Percentiles rank a stretch among this genome's conserved stretches.
These are phyloP conservation scores for Lachnellula cervina DNA, from an alignment of 2,329 filamentous ascomycete genomes.

Conservation along the genomic window DNA sequence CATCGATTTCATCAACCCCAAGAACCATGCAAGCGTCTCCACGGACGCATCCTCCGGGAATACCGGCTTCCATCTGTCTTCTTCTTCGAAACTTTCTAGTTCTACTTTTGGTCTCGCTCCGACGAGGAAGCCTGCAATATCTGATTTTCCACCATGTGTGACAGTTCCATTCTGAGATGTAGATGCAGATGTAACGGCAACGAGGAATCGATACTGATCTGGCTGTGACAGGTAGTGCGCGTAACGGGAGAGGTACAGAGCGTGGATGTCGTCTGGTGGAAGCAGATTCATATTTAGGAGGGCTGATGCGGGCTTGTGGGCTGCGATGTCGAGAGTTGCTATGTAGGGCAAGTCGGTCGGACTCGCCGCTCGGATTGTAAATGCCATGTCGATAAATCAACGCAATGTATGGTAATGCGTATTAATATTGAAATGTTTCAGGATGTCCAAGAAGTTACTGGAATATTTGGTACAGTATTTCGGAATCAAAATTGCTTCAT, in stretches of 20 bases:
- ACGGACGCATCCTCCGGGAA: background rate
- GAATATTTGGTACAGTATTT: background rate
- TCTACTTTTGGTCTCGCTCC: constrained; percentile 1
- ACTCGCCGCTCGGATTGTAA: constrained; percentile 3
- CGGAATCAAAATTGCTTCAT: constrained; percentile 1
- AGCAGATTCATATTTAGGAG: constrained; percentile 3
- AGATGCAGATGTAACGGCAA: constrained; percentile 5
- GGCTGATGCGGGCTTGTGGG: constrained; percentile 2
- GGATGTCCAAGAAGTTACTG: background rate
- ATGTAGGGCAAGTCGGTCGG: constrained; percentile 1
- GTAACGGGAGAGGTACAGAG: constrained; percentile 5
- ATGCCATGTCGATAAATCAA: constrained; percentile 3
- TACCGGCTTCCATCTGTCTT: background rate
- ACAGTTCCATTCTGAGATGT: constrained; percentile 4
- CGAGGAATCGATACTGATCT: constrained; percentile 3
- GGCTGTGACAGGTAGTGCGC: background rate
- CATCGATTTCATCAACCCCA: constrained; percentile 2
- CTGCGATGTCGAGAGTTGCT: constrained; percentile 8
- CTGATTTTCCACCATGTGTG: background rate
- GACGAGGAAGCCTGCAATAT: constrained; percentile 6
- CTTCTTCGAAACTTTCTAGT: constrained; percentile 2
- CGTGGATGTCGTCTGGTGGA: constrained; percentile 6
- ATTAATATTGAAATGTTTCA: background rate
- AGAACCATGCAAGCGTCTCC: constrained; percentile 4
- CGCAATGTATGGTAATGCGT: constrained; percentile 1